Base-by-base conservation (phyloP, 352 stramenopile genomes). In the Pythium guiyangense region DNA sequence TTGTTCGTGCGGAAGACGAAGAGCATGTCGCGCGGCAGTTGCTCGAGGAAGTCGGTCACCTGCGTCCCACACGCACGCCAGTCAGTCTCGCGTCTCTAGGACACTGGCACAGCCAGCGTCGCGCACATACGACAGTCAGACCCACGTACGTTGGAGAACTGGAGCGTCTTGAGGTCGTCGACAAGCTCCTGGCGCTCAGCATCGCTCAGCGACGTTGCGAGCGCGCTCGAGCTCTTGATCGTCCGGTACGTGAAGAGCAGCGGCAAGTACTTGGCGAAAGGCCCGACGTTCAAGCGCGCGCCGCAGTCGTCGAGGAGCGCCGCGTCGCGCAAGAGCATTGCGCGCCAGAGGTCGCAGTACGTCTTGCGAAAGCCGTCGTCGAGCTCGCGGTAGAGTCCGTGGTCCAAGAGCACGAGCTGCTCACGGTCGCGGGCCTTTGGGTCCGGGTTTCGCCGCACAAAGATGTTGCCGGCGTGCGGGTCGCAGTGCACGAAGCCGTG, bases 401-500 rank as follows among this genome's bases (percentile, higher is more conserved):
- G 97, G 73, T 99, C 97, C 2, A 99, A 79, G 12, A 99, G 71
- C 42, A 99, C 96, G 27, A 99, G 76, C 75, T 98, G 85, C 17
- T 92, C 79, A 58, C 90, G 90, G 18, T 44, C 57, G 25, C 67
- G 60, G 1, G 52, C 70, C 4, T 53, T 58, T 15, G 64, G 66
- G 22, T 88, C 69, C 10, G 79, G 74, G 44, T 91, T 86, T 18
- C 35, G 54, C 3, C 88, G 72, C 11, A 97, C 78, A 46, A 97
- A 91, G 11, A 97, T 79, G 70, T 99, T 99, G 22, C 92, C 96
- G 25, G 94, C 80, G 68, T 99, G 96, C 22, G 96, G 96, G 64
- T 99, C 96, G 62, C 91, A 98, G 71, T 99, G 96, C 20, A 98
- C 92, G 61, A 98, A 99, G 37, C 89, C 92, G 55, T 90, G 79